Evolutionary conservation across 2,329 filamentous ascomycete genomes (phyloP).

Genomic region (Botrytis galanthina): DNA sequence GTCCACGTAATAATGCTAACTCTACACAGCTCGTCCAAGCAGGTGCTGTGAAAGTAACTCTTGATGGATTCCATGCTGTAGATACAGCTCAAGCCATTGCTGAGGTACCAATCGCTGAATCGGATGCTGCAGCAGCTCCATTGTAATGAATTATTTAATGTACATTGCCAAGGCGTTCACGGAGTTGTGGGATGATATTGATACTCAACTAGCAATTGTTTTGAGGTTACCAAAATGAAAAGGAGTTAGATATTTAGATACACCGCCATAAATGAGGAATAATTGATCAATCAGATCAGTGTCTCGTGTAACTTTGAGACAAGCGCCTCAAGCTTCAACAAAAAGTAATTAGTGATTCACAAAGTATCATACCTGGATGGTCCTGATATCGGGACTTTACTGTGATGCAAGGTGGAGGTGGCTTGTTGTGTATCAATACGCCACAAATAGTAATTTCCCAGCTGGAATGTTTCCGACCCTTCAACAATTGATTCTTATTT

Average conservation of each 20-base stretch:
- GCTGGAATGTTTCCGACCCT: constrained; percentile 10
- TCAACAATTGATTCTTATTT: not conserved
- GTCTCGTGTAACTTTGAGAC: constrained; percentile 3
- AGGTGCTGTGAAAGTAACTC: constrained; percentile 81
- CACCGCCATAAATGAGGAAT: constrained; percentile 1
- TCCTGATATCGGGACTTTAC: constrained; percentile 3
- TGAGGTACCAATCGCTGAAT: constrained; percentile 34
- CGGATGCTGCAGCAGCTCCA: constrained; percentile 32
- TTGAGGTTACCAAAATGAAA: not conserved
- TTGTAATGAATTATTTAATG: constrained; percentile 19
- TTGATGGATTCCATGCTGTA: constrained; percentile 74
- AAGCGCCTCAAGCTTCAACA: constrained; percentile 2
- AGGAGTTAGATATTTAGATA: constrained; percentile 12
- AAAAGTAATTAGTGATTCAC: constrained; percentile 8
- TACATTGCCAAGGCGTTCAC: constrained; percentile 27
- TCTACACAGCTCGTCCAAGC: constrained; percentile 76
- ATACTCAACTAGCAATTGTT: constrained; percentile 15
- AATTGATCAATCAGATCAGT: constrained; percentile 17
- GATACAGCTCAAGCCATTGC: constrained; percentile 31
- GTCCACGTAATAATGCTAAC: constrained; percentile 27
- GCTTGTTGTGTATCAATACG: constrained; percentile 16
- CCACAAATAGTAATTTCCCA: not conserved
- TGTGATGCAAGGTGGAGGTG: constrained; percentile 14
- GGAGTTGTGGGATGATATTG: constrained; percentile 4
- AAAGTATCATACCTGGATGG: not conserved